Evolutionary conservation across 257 asterid species (phyloP).

Genomic region (Echium plantagineum): DNA sequence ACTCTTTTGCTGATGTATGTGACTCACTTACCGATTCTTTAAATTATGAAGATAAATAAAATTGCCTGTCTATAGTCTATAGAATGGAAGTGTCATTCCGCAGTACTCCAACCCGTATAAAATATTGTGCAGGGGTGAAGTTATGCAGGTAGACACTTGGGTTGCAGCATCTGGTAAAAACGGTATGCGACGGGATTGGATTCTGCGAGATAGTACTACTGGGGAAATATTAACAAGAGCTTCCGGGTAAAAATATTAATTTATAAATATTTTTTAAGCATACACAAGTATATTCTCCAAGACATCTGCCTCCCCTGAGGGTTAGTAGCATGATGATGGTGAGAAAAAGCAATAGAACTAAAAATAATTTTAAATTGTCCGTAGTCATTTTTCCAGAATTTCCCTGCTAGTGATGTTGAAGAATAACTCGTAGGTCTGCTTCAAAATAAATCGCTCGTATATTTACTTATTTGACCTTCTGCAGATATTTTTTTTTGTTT

Average conservation of each 20-base stretch:
- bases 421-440: background rate
- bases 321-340: background rate
- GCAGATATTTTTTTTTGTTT: too few species aligned
- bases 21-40: background rate
- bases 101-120: too few species aligned
- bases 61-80: too few species aligned
- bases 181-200: constrained; percentile 99
- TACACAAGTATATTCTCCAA: background rate
- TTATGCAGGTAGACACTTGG: constrained; percentile 95
- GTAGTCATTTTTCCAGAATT: too few species aligned
- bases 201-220: constrained; percentile 64
- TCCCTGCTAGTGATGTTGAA: background rate
- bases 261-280: background rate
- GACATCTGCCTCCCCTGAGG: background rate
- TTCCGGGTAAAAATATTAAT: constrained; percentile 47
- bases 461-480: background rate
- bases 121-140: constrained; percentile 74
- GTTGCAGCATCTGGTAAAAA: constrained; percentile 95
- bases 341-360: background rate
- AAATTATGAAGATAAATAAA: too few species aligned
- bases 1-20: background rate
- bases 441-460: background rate
- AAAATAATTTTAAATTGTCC: background rate
- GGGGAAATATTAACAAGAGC: constrained; percentile 84
- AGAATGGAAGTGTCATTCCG: background rate